phyloP scores from a whole-genome alignment of 495 filamentous ascomycete genomes.

The Neurospora sp. region DNA sequence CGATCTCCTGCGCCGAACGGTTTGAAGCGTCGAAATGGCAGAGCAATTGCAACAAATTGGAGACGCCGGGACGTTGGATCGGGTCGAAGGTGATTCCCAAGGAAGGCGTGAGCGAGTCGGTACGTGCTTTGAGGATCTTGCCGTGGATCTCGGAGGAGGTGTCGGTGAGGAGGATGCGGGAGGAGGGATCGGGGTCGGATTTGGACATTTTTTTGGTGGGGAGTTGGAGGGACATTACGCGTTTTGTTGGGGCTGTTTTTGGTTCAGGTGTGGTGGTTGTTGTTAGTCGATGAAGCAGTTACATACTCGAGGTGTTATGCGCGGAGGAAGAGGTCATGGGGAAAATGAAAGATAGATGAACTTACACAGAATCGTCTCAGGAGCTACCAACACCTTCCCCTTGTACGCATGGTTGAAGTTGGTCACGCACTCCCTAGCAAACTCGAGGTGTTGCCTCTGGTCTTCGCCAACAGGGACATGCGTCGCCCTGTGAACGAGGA shows the following conservation, averaged over 20 bases:
- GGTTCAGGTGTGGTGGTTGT: neutral
- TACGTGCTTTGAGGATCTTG: slow-evolving; percentile 67
- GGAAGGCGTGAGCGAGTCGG: slow-evolving; percentile 48
- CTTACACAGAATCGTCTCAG: slow-evolving; percentile 69
- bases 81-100: slow-evolving; percentile 60
- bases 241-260: slow-evolving; percentile 45
- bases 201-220: slow-evolving; percentile 88
- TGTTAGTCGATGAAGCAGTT: too few relatives aligned
- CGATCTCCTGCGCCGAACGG: slow-evolving; percentile 45
- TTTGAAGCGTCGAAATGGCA: slow-evolving; percentile 47
- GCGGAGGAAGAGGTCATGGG: too few relatives aligned
- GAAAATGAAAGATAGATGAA: too few relatives aligned
- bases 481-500: slow-evolving; percentile 78
- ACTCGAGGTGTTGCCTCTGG: slow-evolving; percentile 88
- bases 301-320: too few relatives aligned
- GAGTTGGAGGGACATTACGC: slow-evolving; percentile 79
- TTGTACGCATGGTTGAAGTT: slow-evolving; percentile 73
- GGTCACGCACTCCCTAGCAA: slow-evolving; percentile 70
- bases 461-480: slow-evolving; percentile 95
- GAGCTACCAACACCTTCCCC: slow-evolving; percentile 46
- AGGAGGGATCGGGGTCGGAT: slow-evolving; percentile 57
- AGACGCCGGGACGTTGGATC: slow-evolving; percentile 60
- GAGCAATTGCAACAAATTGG: slow-evolving; percentile 74
- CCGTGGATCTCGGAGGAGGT: slow-evolving; percentile 42
- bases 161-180: slow-evolving; percentile 77